Evolutionary conservation across 2,329 filamentous ascomycete genomes (phyloP).

Genomic region (Domatiomyces globalis): DNA sequence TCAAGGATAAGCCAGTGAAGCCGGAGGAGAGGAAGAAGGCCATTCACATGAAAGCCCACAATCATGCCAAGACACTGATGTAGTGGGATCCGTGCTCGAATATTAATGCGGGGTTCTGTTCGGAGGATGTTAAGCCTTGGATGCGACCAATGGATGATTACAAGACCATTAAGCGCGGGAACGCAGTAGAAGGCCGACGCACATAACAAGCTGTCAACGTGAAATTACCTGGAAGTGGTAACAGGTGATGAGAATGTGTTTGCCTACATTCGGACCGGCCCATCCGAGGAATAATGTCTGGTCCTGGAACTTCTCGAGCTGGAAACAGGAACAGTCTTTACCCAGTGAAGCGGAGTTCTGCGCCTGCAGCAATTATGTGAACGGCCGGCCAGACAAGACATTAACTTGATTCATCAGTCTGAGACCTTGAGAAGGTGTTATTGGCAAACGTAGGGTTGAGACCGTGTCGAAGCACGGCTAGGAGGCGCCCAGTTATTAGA

Average conservation of each 20-base stretch:
- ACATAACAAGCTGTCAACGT: conserved; percentile 11
- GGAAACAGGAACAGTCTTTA: conserved; percentile 14
- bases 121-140: conserved; percentile 33
- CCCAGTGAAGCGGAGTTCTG: conserved; percentile 13
- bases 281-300: conserved; percentile 10
- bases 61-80: conserved; percentile 22
- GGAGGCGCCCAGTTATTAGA: no score
- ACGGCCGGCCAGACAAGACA: conserved; percentile 10
- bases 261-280: conserved; percentile 11
- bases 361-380: conserved; percentile 14
- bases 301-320: conserved; percentile 18
- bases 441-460: conserved; percentile 10
- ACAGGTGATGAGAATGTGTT: conserved; percentile 12
- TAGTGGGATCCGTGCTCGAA: conserved; percentile 9
- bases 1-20: conserved; percentile 16
- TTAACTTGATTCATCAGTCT: conserved; percentile 8
- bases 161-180: conserved; percentile 42
- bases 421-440: conserved; percentile 16
- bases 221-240: conserved; percentile 15
- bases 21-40: conserved; percentile 19
- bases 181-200: conserved; percentile 33
- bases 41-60: conserved; percentile 21
- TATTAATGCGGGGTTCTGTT: conserved; percentile 17
- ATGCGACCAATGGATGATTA: conserved; percentile 47
- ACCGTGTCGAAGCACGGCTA: neutral